Percentiles rank a stretch among this genome's conserved stretches.
Conservation (phyloP, 192 early-diverging fungal genomes). For the Cetraspora pellucida region DNA sequence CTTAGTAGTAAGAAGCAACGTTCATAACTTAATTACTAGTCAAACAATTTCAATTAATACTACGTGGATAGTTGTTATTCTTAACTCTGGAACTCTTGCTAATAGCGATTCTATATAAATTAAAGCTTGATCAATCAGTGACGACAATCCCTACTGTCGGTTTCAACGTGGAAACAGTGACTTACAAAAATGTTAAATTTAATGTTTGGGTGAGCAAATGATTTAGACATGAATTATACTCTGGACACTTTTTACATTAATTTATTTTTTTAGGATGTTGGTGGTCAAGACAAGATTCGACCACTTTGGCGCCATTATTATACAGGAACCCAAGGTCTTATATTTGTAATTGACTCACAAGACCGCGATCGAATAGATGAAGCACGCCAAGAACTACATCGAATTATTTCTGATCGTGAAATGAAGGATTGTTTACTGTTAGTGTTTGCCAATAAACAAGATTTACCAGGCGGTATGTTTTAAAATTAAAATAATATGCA, state of each 20-base stretch:
- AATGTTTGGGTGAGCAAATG: slow-evolving; percentile 64
- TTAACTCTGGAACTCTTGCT: background rate
- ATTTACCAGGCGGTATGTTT: slow-evolving; percentile 58
- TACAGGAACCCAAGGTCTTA: slow-evolving; percentile 80
- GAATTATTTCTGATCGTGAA: slow-evolving; percentile 80
- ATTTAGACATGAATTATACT: background rate
- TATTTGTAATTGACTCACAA: slow-evolving; percentile 88
- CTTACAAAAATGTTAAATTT: slow-evolving; percentile 85
- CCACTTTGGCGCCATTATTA: slow-evolving; percentile 88
- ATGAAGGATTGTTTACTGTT: slow-evolving; percentile 82
- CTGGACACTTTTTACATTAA: background rate
- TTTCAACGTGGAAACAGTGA: slow-evolving; percentile 86
- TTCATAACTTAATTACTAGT: too few relatives aligned
- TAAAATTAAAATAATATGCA: slow-evolving; percentile 5
- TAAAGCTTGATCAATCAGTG: slow-evolving; percentile 97
- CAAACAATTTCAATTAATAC: too few relatives aligned
- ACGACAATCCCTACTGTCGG: slow-evolving; percentile 98
- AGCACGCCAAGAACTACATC: slow-evolving; percentile 80
- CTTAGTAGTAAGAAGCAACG: too few relatives aligned
- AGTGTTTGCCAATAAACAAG: slow-evolving; percentile 86
- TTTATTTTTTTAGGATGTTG: slow-evolving; percentile 65
- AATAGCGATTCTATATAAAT: slow-evolving; percentile 93
- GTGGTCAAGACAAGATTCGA: slow-evolving; percentile 91
- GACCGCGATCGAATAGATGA: slow-evolving; percentile 88
- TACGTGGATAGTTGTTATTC: background rate